Evolutionary conservation across 1,284 basidiomycete species (phyloP), one percentile per base, ranked within the genome.

Genomic region (Leccinum insolens): DNA sequence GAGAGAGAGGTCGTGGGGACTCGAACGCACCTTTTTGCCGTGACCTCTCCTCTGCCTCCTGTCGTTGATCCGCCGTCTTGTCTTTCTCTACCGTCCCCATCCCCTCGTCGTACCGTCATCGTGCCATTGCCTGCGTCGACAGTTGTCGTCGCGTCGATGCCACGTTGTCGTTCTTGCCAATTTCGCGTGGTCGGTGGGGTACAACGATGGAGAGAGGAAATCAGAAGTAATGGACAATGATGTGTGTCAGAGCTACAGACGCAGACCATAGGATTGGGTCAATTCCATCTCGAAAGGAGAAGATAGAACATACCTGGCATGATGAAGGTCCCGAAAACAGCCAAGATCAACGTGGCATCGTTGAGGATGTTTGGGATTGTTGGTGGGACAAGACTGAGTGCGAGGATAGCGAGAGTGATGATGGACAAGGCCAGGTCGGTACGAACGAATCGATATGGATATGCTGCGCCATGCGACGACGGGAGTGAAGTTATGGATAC

Each of bases 191-290:
- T 61, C 74, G 75, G 20, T 83, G 81, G 5, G 89, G 87, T 25
- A 92, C 81, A 65, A 93, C 82, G 70, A 93, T 93, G 3, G 89
- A 81, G 6, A 91, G 81, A 5, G 91, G 91, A 4, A 86, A 85
- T 67, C 86, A 86, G 80, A 93, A 87, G 73, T 89, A 86, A 77
- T 93, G 90, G 17, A 85, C 84, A 6, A 82, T 83, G 71, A 93
- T 85, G 76, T 93, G 91, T 22, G 89, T 73, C 61, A 90, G 74
- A 9, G 89, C 88, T 83, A 71, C 28, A 52, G 41, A 64, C n/a
- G 28, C 64, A 37, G 28, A 61, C 3, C 34, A 22, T 11, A 8
- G 31, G 20, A 5, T 25, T 67, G 34, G 31, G 52, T 22, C 37
- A 22, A 60, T 15, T 9, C 41, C 17, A n/a, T 14, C 28, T 4